Conservation (phyloP, 164 flowering plant genomes). For the Aristolochia fimbriata region DNA sequence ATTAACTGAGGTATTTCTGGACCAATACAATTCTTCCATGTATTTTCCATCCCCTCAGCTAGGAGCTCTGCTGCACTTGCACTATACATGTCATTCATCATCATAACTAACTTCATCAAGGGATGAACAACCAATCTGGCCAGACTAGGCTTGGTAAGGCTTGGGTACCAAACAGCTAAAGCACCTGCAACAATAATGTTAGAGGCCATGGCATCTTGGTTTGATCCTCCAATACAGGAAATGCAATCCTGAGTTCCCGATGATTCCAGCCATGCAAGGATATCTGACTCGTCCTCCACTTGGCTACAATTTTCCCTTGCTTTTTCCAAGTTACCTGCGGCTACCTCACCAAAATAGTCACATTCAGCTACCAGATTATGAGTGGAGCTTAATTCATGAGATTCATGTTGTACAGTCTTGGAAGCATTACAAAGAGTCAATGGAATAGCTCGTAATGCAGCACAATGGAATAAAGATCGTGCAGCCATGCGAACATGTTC, state of each 20-base stretch:
- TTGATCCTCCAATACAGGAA: constrained; percentile 92
- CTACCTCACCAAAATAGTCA: constrained; percentile 7
- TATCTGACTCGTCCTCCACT: constrained; percentile 35
- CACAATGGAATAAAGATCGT: constrained; percentile 94
- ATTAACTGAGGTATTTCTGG: constrained; percentile 75
- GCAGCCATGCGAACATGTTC: constrained; percentile 98
- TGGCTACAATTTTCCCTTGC: neutral
- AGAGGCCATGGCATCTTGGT: constrained; percentile 96
- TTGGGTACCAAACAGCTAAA: constrained; percentile 87
- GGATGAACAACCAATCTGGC: constrained; percentile 61
- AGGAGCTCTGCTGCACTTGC: constrained; percentile 93
- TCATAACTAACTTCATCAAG: constrained; percentile 82
- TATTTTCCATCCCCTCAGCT: constrained; percentile 94
- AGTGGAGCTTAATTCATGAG: constrained; percentile 11
- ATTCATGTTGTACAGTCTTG: constrained; percentile 26
- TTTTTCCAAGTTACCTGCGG: neutral
- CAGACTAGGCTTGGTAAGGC: constrained; percentile 71
- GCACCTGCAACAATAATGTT: constrained; percentile 96
- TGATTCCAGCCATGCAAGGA: constrained; percentile 81
- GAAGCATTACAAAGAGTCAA: constrained; percentile 33
- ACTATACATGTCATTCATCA: constrained; percentile 82
- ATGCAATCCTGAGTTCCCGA: constrained; percentile 92
- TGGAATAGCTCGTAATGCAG: constrained; percentile 95
- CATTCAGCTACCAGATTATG: constrained; percentile 16
- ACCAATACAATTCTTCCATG: constrained; percentile 73